These are phyloP conservation scores for Botrytis fabae DNA, from an alignment of 2,329 filamentous ascomycete species.

Conservation along the genomic window DNA sequence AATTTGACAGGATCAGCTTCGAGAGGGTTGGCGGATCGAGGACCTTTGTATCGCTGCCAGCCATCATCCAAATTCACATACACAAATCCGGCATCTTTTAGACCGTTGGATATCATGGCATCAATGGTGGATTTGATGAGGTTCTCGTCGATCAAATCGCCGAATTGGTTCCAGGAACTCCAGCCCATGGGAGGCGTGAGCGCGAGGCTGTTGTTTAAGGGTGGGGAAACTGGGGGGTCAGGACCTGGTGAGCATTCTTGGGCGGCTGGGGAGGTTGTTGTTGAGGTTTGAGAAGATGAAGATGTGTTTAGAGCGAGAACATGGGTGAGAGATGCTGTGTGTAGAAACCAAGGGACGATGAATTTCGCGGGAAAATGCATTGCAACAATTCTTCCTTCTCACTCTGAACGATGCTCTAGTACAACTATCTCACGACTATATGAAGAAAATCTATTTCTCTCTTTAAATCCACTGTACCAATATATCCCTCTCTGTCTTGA, in stretches of 20 bases:
- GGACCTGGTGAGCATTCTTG: neutral
- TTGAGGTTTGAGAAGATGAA: neutral
- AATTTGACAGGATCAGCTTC: slow-evolving; percentile 12
- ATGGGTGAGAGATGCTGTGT: neutral
- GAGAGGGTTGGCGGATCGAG: neutral
- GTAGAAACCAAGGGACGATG: neutral
- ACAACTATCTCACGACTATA: neutral
- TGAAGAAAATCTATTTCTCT: neutral
- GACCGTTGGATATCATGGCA: neutral
- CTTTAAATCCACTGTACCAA: neutral
- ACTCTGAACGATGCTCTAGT: neutral
- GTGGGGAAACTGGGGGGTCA: neutral
- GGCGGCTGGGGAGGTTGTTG: neutral
- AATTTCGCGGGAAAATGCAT: neutral
- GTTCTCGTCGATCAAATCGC: slow-evolving; percentile 47
- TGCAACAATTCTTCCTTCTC: neutral
- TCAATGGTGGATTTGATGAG: slow-evolving; percentile 8
- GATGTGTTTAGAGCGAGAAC: neutral
- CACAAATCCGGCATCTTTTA: neutral
- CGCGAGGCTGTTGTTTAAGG: slow-evolving; percentile 42
- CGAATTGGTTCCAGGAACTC: slow-evolving; percentile 56
- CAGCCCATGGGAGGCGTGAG: slow-evolving; percentile 49
- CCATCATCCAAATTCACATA: slow-evolving; percentile 17
- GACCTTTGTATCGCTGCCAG: slow-evolving; percentile 7
- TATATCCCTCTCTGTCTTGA: neutral